These are phyloP conservation scores for Pugionium cornutum DNA, from an alignment of 345 rosid species.

Conservation along the genomic window DNA sequence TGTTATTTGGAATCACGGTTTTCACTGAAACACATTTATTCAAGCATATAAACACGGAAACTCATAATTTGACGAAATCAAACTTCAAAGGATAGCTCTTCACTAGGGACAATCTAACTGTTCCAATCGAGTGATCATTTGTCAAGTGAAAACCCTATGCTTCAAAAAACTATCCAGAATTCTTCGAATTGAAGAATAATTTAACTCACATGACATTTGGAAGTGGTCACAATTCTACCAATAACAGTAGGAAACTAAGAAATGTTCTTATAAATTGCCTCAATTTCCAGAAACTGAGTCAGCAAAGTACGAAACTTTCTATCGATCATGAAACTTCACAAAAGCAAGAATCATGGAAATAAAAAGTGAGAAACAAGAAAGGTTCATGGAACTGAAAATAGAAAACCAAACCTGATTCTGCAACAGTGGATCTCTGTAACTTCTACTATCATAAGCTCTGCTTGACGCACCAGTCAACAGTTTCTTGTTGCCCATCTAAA, in stretches of 20 bases:
- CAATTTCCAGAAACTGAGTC: neutral
- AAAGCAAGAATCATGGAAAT: constrained; percentile 1
- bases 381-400: constrained; percentile 3
- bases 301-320: constrained; percentile 25
- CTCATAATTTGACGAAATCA: constrained; percentile 12
- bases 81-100: neutral
- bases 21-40: neutral
- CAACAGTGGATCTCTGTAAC: constrained; percentile 60
- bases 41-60: neutral
- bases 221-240: neutral
- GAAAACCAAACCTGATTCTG: constrained; percentile 48
- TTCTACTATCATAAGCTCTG: constrained; percentile 48
- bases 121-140: constrained; percentile 9
- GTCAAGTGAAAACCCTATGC: neutral
- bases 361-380: constrained; percentile 9
- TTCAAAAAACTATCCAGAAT: constrained; percentile 4
- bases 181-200: neutral
- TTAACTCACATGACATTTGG: too few relatives aligned
- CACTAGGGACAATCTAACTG: neutral
- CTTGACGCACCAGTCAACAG: constrained; percentile 57
- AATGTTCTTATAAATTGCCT: neutral
- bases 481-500: constrained; percentile 62
- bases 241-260: neutral
- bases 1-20: neutral
- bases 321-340: neutral